Conservation (phyloP, 345 rosid species). For the Chamaenerion angustifolium region DNA sequence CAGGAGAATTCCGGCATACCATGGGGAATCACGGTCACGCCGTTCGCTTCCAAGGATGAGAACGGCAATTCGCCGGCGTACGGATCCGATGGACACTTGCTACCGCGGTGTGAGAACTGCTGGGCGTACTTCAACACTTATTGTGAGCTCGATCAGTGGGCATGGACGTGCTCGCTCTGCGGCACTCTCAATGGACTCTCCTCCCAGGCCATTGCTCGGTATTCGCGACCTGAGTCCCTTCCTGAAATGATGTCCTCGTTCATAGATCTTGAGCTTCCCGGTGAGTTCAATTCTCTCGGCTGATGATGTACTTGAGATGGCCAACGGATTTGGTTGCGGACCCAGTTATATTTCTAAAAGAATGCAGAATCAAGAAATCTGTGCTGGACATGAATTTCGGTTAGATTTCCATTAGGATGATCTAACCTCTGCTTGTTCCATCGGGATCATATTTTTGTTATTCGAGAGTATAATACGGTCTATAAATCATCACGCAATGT, state of each 20-base stretch:
- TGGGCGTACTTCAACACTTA: constrained; percentile 89
- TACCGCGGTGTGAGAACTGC: constrained; percentile 91
- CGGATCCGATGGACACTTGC: constrained; percentile 69
- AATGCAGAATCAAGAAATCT: too few relatives aligned
- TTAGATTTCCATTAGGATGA: too few relatives aligned
- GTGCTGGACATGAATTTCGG: too few relatives aligned
- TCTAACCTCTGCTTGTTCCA: too few relatives aligned
- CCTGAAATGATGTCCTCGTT: constrained; percentile 87
- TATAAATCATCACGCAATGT: too few relatives aligned
- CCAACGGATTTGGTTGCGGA: neutral
- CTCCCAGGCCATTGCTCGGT: constrained; percentile 58
- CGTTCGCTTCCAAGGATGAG: constrained; percentile 82
- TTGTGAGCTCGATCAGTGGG: constrained; percentile 95
- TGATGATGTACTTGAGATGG: neutral
- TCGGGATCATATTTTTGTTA: too few relatives aligned
- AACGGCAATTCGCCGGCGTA: constrained; percentile 54
- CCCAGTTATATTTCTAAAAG: neutral
- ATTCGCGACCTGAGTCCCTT: constrained; percentile 63
- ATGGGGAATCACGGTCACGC: constrained; percentile 85
- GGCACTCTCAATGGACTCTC: constrained; percentile 81
- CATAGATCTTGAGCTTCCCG: constrained; percentile 78
- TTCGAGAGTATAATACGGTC: too few relatives aligned
- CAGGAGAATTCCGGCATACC: constrained; percentile 77
- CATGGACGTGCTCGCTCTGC: constrained; percentile 85
- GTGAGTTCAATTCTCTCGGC: constrained; percentile 20